These are phyloP conservation scores for Penstemon eatonii DNA, from an alignment of 257 asterid species.

Conservation along the genomic window DNA sequence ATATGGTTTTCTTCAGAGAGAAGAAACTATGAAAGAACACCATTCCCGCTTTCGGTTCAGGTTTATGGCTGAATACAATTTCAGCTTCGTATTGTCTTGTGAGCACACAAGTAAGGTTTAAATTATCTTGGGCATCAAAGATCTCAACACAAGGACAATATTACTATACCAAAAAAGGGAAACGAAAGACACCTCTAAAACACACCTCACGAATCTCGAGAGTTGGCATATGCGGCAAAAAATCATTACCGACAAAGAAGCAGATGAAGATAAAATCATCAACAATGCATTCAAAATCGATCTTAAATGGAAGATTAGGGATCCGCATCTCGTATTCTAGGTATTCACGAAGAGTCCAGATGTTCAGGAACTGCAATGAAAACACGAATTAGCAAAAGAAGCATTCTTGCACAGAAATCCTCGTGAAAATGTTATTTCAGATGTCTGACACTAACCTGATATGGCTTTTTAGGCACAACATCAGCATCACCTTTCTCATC, in stretches of 20 bases:
- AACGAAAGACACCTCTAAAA: constrained; percentile 16
- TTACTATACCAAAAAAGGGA: constrained; percentile 18
- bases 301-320: constrained; percentile 78
- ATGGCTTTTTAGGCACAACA: constrained; percentile 80
- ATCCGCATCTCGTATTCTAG: constrained; percentile 88
- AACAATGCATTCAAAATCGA: constrained; percentile 76
- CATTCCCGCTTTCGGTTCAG: background rate
- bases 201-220: constrained; percentile 98
- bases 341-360: constrained; percentile 97
- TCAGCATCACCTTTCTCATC: constrained; percentile 89
- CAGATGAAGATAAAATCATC: constrained; percentile 97
- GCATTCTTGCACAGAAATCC: constrained; percentile 13
- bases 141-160: constrained; percentile 1
- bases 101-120: constrained; percentile 13
- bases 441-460: constrained; percentile 54
- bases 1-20: background rate
- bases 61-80: background rate
- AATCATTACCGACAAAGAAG: constrained; percentile 97
- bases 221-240: constrained; percentile 99
- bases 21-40: constrained; percentile 5
- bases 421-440: constrained; percentile 8
- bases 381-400: constrained; percentile 24
- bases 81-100: background rate
- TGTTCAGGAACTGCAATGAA: constrained; percentile 75
- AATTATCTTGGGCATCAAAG: constrained; percentile 3